Evolutionary conservation across 768 basidiomycete species (phyloP), one percentile per base, ranked within the genome.

Genomic region (Cystofilobasidium capitatum): DNA sequence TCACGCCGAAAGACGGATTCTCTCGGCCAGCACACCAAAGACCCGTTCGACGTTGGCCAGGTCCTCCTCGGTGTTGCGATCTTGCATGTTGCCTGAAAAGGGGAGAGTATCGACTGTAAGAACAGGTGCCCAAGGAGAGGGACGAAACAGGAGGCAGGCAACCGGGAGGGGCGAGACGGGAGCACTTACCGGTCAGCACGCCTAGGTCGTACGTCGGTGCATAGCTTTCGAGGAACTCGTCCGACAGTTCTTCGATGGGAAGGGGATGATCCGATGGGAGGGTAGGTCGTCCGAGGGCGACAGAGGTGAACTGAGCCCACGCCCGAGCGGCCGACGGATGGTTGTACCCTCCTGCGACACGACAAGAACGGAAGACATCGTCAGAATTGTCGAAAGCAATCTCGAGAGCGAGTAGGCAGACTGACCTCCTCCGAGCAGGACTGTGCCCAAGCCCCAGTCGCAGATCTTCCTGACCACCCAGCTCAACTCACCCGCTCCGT

Each of bases 261-360:
- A 57, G 62, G 7, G 31, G 37, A 31, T 47, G 12, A 62, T 39
- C 64, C 59, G 44, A 55, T 1, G 45, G 26, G 24, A 51, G 20
- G n/a, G 24, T 55, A n/a, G 35, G 51, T n/a, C 57, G 13, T 79
- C 87, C 70, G 71, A 91, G 88, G 35, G 83, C 83, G 5, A 88
- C 77, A 0, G 87, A 86, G 0, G 91, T 94, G 22, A 92, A 77
- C 72, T 85, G 85, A 0, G 89, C 80, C 90, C 91, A 96, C 0
- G 89, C 88, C 16, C 91, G 82, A 0, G 92, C 91, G 1, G 85
- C 85, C 71, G 93, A 93, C 1, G 88, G 79, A 5, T 84, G 83
- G 71, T 88, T 81, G 74, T 98, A 96, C 0, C 93, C 93, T 22
- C 91, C 90, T 82, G 42, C 8, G 10, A 14, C 17, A 39, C 20